Base-by-base conservation (phyloP, 129 eudicot species). In the Pseudognaphalium luteoalbum region DNA sequence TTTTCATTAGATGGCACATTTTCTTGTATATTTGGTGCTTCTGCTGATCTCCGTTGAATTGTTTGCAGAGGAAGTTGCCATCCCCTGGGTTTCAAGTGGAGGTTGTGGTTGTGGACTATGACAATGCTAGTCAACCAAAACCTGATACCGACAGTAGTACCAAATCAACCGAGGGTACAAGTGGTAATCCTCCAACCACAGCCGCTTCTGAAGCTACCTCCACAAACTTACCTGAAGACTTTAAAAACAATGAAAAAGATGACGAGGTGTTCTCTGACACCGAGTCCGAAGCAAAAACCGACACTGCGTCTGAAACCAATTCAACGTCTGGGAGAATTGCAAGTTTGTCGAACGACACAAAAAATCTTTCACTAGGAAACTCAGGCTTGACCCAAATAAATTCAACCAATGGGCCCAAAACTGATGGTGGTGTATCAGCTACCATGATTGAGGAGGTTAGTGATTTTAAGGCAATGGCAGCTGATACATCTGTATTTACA, bases 71-170 rank as follows among this genome's bases (percentile, higher is more conserved):
- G 74, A 93, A 90, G 78, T 77, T 93, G 67, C 97, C 97, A 47
- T 93, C 97, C 19, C 96, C 98, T 0, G 98, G 98, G 72, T 93
- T 93, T 77, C 97, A 88, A 81, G 91, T 93, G 68, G 98, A 93
- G 82, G 83, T 93, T 41, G 97, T 93, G 81, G 93, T 93, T 6
- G 92, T 82, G 79, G 97, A 88, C 85, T 85, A 87, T 76, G 89
- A 90, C 76, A 75, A 78, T 52, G 69, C 86, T 66, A 67, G 61
- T 61, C 77, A 86, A 54, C 22, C 92, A 2, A 83, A 73, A 57
- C 80, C 84, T 32, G 83, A 82, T 35, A 30, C 96, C 0, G 87
- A 85, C 80, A 75, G 66, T 47, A 37, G 80, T 30, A 52, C 80
- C 66, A 78, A 78, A 74, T 34, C 87, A 19, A 75, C 71, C 10